Conservation (phyloP, 1,139 yeast genomes). For the Lodderomyces theae region DNA sequence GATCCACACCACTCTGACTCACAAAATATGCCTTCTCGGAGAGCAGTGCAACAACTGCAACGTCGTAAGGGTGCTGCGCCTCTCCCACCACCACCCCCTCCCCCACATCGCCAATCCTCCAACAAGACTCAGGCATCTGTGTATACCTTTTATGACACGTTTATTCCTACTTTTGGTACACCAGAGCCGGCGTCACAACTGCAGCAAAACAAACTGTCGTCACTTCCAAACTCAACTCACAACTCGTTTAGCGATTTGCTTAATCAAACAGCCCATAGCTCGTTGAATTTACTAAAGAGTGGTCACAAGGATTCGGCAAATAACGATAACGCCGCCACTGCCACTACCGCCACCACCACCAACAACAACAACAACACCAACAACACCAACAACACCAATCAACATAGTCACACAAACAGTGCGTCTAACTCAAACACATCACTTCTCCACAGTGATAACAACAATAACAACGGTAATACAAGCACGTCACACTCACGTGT, state of each 20-base stretch:
- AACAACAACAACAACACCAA: constrained; percentile 3
- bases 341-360: background rate
- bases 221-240: constrained; percentile 5
- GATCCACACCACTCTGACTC: constrained; percentile 5
- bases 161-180: constrained; percentile 35
- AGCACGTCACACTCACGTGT: constrained; percentile 12
- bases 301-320: background rate
- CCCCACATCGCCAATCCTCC: constrained; percentile 7
- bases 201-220: constrained; percentile 3
- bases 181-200: constrained; percentile 1
- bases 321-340: too few relatives aligned
- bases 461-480: too few relatives aligned
- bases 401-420: constrained; percentile 5
- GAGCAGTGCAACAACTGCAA: too few relatives aligned
- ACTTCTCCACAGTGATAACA: constrained; percentile 1
- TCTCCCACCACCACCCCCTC: constrained; percentile 2
- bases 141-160: constrained; percentile 44
- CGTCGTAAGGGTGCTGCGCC: background rate
- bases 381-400: constrained; percentile 4
- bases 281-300: background rate
- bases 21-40: constrained; percentile 8
- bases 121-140: constrained; percentile 22
- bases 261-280: constrained; percentile 2
- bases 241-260: constrained; percentile 8
- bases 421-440: constrained; percentile 6